Conservation (phyloP, 352 stramenopile genomes). For the Phytophthora ohioensis region DNA sequence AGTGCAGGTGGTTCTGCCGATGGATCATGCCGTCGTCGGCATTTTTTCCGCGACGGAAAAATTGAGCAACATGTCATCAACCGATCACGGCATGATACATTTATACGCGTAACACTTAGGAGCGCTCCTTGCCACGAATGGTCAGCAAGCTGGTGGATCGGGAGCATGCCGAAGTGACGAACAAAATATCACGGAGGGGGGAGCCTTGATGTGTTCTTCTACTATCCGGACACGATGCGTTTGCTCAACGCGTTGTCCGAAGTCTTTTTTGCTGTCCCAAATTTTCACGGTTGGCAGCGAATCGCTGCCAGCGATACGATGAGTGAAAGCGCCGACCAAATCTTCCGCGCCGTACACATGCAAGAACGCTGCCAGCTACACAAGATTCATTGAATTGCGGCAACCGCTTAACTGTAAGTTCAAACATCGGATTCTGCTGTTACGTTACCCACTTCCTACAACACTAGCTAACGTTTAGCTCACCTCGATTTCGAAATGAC, state of each 20-base stretch:
- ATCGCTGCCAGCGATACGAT: no score
- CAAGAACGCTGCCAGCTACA: no score
- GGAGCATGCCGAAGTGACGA: conserved; percentile 17
- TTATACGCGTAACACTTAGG: not conserved
- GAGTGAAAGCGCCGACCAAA: no score
- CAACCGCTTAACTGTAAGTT: no score
- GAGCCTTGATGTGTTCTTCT: not conserved
- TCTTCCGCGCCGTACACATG: no score
- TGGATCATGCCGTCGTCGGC: not conserved
- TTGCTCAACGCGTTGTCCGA: not conserved
- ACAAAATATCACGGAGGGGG: conserved; percentile 4
- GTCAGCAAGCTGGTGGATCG: not conserved
- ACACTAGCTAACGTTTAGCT: not conserved
- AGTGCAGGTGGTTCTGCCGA: no score
- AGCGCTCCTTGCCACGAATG: not conserved
- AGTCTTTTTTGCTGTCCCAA: not conserved
- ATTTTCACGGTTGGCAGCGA: no score
- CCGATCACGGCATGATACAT: not conserved
- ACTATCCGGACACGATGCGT: not conserved
- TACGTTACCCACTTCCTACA: not conserved
- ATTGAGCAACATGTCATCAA: not conserved
- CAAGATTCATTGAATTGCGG: no score
- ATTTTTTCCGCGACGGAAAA: not conserved
- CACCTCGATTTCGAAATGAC: not conserved
- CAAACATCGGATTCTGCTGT: no score